Percentiles rank a stretch among this genome's conserved stretches.
phyloP scores from a whole-genome alignment of 805 yeast species.

The Schwanniomyces sp. region DNA sequence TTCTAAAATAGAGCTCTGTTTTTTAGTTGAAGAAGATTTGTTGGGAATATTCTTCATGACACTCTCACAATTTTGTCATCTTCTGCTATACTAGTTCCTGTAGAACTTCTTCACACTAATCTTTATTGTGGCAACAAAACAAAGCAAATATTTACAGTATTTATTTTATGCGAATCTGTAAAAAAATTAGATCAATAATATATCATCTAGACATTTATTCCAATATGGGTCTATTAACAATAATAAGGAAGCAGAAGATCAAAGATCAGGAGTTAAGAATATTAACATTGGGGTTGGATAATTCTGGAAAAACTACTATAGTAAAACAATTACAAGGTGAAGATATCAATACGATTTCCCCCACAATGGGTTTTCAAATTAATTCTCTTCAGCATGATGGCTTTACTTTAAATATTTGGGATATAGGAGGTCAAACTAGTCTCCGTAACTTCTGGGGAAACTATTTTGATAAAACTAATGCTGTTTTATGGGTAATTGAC shows the following conservation, averaged over 20 bases:
- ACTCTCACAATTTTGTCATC: not conserved
- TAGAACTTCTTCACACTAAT: not conserved
- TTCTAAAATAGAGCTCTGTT: conserved; percentile 26
- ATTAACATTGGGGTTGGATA: conserved; percentile 81
- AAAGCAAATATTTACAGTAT: not conserved
- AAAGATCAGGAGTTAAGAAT: conserved; percentile 78
- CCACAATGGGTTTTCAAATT: conserved; percentile 90
- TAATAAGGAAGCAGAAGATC: conserved; percentile 77
- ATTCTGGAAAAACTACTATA: conserved; percentile 88
- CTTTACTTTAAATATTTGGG: conserved; percentile 69
- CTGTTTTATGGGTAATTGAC: conserved; percentile 86
- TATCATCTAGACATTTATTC: not conserved
- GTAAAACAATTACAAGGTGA: conserved; percentile 56
- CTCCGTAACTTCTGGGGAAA: conserved; percentile 62
- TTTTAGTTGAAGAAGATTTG: conserved; percentile 6
- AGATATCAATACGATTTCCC: conserved; percentile 60
- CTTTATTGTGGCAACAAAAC: not conserved
- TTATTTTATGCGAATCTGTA: not conserved
- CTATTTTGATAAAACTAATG: conserved; percentile 78
- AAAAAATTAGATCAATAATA: not conserved
- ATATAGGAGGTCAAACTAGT: conserved; percentile 68
- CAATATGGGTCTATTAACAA: conserved; percentile 76
- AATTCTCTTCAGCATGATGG: conserved; percentile 49
- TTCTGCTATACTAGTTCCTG: not conserved
- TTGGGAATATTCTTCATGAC: not conserved